Percentiles rank a stretch among this genome's conserved stretches.
Evolutionary conservation across 1,284 basidiomycete species (phyloP).

Genomic region (Pseudozyma flocculosa): DNA sequence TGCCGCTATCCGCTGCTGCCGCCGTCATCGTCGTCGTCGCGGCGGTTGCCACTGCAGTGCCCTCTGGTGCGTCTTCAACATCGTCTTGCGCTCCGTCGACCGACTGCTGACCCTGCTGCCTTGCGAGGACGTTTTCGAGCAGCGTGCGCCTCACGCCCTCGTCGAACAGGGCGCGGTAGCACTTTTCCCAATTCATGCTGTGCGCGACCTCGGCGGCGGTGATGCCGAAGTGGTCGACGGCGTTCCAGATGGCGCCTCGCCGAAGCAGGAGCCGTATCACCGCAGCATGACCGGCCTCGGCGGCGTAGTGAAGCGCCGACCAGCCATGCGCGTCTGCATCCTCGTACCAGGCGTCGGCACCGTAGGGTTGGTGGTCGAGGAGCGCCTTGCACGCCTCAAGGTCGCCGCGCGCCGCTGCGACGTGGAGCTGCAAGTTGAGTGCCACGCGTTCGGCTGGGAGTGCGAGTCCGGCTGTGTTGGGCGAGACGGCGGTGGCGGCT

Average conservation of each 20-base stretch:
- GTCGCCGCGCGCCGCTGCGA: conserved; percentile 38
- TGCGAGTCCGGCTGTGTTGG: background rate
- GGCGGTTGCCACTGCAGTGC: no score
- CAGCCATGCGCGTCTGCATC: conserved; percentile 66
- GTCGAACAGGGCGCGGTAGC: conserved; percentile 45
- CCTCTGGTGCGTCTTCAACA: no score
- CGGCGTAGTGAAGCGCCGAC: conserved; percentile 84
- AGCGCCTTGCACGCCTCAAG: conserved; percentile 21
- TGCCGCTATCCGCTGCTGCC: no score
- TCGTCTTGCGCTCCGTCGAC: conserved; percentile 16
- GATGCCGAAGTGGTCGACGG: conserved; percentile 57
- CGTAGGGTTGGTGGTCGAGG: conserved; percentile 5
- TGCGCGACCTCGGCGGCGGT: conserved; percentile 54
- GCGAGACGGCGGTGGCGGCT: background rate
- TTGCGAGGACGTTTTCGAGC: conserved; percentile 40
- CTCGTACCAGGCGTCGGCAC: conserved; percentile 78
- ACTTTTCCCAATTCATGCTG: conserved; percentile 41
- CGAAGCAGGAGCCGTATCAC: conserved; percentile 71
- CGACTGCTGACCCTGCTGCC: conserved; percentile 17
- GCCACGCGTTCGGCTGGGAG: conserved; percentile 27
- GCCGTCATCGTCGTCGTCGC: no score
- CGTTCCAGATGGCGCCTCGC: conserved; percentile 89
- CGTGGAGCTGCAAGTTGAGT: conserved; percentile 38
- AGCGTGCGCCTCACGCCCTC: conserved; percentile 59
- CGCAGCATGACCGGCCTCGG: conserved; percentile 69